Evolutionary conservation across 495 filamentous ascomycete species (phyloP).

Genomic region (Entonaema liquescens): DNA sequence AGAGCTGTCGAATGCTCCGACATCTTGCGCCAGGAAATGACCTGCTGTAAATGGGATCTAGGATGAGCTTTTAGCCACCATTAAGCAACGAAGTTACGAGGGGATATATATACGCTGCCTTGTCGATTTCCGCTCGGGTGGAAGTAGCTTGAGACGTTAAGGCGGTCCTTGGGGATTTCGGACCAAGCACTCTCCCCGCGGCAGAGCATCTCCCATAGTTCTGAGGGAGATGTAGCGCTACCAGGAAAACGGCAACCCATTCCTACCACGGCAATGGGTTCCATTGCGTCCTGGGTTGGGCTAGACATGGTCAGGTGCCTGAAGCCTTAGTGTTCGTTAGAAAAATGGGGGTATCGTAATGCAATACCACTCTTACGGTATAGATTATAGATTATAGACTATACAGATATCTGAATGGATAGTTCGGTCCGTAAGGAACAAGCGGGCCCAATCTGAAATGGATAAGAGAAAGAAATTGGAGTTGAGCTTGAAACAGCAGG

Average conservation of each 20-base stretch:
- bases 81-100: not conserved
- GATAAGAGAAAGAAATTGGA: not conserved
- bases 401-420: not conserved
- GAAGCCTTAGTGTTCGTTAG: not conserved
- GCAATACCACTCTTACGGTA: not conserved
- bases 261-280: conserved; percentile 64
- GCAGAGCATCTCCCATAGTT: conserved; percentile 64
- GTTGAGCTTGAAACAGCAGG: not conserved
- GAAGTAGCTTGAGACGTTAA: conserved; percentile 70
- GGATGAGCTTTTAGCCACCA: not conserved
- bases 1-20: conserved; percentile 52
- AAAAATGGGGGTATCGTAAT: not conserved
- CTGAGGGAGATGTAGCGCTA: conserved; percentile 56
- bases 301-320: conserved; percentile 4
- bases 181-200: conserved; percentile 63
- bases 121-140: conserved; percentile 61
- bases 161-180: conserved; percentile 71
- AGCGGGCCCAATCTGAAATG: too few relatives aligned
- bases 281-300: conserved; percentile 7
- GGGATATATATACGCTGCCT: conserved; percentile 19
- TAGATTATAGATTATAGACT: not conserved
- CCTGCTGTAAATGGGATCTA: conserved; percentile 66
- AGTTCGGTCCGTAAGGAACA: not conserved
- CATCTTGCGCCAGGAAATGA: conserved; percentile 70
- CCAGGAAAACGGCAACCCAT: conserved; percentile 61